These are phyloP conservation scores for Rasamsonia emersonii DNA, from an alignment of 2,329 filamentous ascomycete genomes.

Conservation along the genomic window DNA sequence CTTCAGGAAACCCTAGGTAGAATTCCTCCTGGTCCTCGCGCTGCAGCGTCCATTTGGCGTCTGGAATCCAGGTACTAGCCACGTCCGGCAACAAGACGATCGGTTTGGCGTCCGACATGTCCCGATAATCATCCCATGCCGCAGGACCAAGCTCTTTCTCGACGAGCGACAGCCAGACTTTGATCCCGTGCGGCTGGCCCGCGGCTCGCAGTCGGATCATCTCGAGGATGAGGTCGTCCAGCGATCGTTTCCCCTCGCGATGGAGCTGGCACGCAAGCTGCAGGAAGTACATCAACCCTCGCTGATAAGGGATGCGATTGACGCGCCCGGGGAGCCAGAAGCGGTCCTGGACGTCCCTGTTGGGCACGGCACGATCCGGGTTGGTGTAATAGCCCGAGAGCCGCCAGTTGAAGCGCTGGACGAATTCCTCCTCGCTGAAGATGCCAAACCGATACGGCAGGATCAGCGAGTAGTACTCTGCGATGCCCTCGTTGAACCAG, in stretches of 20 bases:
- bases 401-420: slow-evolving; percentile 4
- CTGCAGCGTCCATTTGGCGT: slow-evolving; percentile 3
- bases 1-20: slow-evolving; percentile 1
- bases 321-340: slow-evolving; percentile 2
- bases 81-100: slow-evolving; percentile 1
- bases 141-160: background rate
- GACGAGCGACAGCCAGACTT: slow-evolving; percentile 2
- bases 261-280: slow-evolving; percentile 1
- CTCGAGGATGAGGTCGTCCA: slow-evolving; percentile 1
- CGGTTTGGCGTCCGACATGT: slow-evolving; percentile 1
- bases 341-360: slow-evolving; percentile 2
- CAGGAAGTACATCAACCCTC: slow-evolving; percentile 3
- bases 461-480: slow-evolving; percentile 3
- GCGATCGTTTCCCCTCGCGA: background rate
- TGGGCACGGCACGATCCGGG: slow-evolving; percentile 1
- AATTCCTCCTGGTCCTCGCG: slow-evolving; percentile 1
- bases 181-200: slow-evolving; percentile 1
- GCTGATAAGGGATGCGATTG: slow-evolving; percentile 3
- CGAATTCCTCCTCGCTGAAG: slow-evolving; percentile 3
- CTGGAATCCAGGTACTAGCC: slow-evolving; percentile 1
- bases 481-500: slow-evolving; percentile 5
- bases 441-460: slow-evolving; percentile 1
- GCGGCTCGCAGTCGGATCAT: background rate
- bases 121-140: slow-evolving; percentile 2
- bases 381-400: slow-evolving; percentile 2